Base-by-base conservation (phyloP, 768 basidiomycete species). In the Hypholoma fasciculare region DNA sequence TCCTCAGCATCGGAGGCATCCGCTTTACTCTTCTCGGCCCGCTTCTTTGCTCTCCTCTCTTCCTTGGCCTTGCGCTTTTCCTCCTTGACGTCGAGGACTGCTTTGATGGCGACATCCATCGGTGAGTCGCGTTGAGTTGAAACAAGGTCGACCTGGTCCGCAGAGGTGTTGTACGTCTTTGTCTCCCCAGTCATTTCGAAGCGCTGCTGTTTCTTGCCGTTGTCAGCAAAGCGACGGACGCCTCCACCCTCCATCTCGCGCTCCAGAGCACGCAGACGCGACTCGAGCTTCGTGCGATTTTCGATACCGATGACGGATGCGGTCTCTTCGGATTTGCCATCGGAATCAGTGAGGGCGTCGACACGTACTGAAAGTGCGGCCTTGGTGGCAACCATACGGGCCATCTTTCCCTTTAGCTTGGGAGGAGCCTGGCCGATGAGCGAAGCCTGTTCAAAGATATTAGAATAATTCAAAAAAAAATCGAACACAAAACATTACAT, bases 341-440 rank as follows among this genome's bases (percentile, higher is more conserved):
- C 93, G 8, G 87, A 80, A 60, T 97, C 94, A 42, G 96, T 90
- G 47, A 99, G 88, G 7, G 97, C 97, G 64, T 99, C 97, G 38
- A 98, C 94, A 73, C 97, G 96, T 67, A 97, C 94, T 4, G 96
- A 96, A 13, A 99, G 86, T 1, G 97, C 92, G 3, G 96, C 88
- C 80, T 99, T 99, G 49, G 97, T 98, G 49, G 97, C 96, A 30
- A 98, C 94, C 97, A 99, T 99, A 68, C 97, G 92, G 19, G 97
- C 97, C 97, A 98, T 98, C 89, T 98, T 99, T 67, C 96, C 96
- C 82, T 98, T 99, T 63, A 98, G 83, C 76, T 98, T 98, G 58
- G 94, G 94, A 42, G 96, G 94, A 48, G 96, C 96, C 79, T 97
- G 95, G 36, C 96, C 96, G 63, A 98, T 91, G 54, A 99, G 82